Evolutionary conservation across 225 moss, liverwort and hornwort species (phyloP).

Genomic region (Ulota crispa): DNA sequence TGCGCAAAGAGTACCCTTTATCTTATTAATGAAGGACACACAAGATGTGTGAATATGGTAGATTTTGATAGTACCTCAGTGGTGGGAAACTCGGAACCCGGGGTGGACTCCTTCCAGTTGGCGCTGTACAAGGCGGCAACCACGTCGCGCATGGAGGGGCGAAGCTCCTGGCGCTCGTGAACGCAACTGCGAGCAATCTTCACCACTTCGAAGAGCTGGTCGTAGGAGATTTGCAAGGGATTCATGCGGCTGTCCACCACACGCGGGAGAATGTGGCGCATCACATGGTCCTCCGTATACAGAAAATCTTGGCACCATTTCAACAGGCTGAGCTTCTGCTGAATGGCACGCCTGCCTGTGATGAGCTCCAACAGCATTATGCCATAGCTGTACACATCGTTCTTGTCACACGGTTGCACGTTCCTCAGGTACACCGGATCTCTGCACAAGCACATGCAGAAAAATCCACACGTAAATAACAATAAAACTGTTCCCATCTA

Average conservation of each 20-base stretch:
- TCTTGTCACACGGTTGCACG: conserved; percentile 50
- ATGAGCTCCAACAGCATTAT: conserved; percentile 68
- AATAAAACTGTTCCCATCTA: not conserved
- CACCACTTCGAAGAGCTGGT: conserved; percentile 52
- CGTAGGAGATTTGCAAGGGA: conserved; percentile 15
- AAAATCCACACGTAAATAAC: not conserved
- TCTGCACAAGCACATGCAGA: conserved; percentile 10
- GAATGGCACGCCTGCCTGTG: conserved; percentile 62
- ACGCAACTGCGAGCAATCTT: conserved; percentile 54
- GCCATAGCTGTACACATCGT: conserved; percentile 79
- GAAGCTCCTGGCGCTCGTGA: conserved; percentile 39
- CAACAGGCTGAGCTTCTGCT: conserved; percentile 45
- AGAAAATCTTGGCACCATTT: conserved; percentile 57
- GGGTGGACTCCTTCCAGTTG: conserved; percentile 42
- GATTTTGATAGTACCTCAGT: conserved; percentile 23
- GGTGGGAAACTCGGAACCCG: conserved; percentile 28
- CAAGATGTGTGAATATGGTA: not conserved
- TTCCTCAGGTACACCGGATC: conserved; percentile 47
- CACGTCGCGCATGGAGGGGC: conserved; percentile 55
- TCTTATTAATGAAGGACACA: not conserved
- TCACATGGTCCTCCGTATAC: conserved; percentile 52
- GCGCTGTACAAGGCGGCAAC: conserved; percentile 52
- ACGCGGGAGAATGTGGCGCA: conserved; percentile 49
- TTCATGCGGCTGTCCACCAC: conserved; percentile 53
- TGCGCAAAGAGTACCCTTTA: not conserved